Conservation (phyloP, 176 grass and related monocot genomes). For the Miscanthus lutarioriparius region DNA sequence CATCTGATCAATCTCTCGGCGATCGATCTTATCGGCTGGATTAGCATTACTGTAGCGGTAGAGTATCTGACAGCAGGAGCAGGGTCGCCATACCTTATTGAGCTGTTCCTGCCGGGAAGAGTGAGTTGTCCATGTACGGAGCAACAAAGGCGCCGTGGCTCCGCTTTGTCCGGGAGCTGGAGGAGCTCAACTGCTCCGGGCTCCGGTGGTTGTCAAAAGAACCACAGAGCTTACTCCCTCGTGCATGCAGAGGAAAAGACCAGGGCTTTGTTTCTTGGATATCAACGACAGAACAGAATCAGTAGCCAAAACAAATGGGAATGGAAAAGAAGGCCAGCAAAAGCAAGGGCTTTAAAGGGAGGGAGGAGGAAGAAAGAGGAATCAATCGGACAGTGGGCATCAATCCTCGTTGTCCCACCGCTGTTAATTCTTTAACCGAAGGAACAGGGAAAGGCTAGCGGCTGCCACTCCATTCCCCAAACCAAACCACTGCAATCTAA, state of each 20-base stretch:
- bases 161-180: not conserved
- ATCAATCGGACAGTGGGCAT: conserved; percentile 54
- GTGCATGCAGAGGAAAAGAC: not conserved
- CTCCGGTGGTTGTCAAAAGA: not conserved
- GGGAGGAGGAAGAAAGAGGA: conserved; percentile 1
- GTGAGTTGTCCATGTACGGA: conserved; percentile 39
- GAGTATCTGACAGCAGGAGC: conserved; percentile 4
- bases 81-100: conserved; percentile 31
- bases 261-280: conserved; percentile 11
- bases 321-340: conserved; percentile 32
- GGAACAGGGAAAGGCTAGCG: conserved; percentile 31
- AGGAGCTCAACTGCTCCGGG: not conserved
- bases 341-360: conserved; percentile 30
- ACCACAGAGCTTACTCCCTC: not conserved
- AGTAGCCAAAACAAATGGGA: conserved; percentile 28
- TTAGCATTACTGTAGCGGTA: not conserved
- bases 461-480: not conserved
- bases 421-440: conserved; percentile 50
- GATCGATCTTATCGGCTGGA: conserved; percentile 1
- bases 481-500: conserved; percentile 1
- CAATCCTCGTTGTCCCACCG: conserved; percentile 36
- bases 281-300: not conserved
- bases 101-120: not conserved
- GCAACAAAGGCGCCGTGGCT: conserved; percentile 8
- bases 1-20: not conserved